Evolutionary conservation across 2,329 filamentous ascomycete genomes (phyloP), one percentile per base, ranked within the genome.

Genomic region (Trichoderma guizhouense): DNA sequence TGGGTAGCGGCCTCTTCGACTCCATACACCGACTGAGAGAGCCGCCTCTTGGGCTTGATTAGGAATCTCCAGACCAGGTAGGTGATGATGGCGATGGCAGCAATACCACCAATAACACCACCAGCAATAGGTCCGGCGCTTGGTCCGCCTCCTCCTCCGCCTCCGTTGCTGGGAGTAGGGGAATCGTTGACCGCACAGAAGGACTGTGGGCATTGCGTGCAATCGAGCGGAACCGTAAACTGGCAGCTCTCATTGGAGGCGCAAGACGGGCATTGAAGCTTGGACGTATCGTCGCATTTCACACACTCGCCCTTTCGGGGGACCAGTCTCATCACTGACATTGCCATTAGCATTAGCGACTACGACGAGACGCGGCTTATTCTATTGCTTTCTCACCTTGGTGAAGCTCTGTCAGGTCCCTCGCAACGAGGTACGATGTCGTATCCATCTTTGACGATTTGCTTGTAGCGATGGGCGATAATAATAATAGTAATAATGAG

Each of bases 21-120:
- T 68, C 88, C 84, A 79, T 89, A 90, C 65, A 85, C 82, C 74
- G 89, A 86, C 73, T 83, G 82, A n/a, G 77, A 81, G 53, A 84
- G 79, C 77, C 90, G 87, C 78, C 94, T 89, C 84, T 91, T 91
- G 74, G 89, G 90, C 84, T 94, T 95, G 79, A 97, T 91, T 79
- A 91, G 93, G 83, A 93, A 97, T 80, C 91, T 91, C 92, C 93
- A 98, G 39, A 98, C 86, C 53, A 97, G 82, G 77, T 94, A 97
- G 3, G 91, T 91, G 68, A 93, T 80, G 47, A 93, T 82, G n/a
- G 88, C 91, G 67, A 98, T 86, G 60, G 90, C 86, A n/a, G 87
- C 86, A 15, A 98, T 81, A 75, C 94, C 96, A 74, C 94, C 96
- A 57, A 98, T 84, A 11, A 98, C 94, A 75, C 95, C 95, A 75